Conservation (phyloP, 1,284 basidiomycete genomes). For the Stereum hirsutum region DNA sequence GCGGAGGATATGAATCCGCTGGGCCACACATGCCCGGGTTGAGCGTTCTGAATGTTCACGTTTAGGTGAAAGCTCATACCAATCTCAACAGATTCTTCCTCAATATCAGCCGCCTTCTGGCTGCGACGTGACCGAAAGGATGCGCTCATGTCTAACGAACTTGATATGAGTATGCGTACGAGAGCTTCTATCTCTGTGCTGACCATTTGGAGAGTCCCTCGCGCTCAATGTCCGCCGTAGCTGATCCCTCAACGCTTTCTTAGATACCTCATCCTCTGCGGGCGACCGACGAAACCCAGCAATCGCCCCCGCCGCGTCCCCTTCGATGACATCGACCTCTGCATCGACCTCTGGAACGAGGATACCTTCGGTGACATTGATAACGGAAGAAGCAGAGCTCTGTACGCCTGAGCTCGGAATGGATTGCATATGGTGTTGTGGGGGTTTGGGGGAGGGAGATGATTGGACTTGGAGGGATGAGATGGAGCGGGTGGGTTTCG, state of each 20-base stretch:
- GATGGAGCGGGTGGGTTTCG: not conserved
- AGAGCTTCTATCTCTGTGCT: conserved; percentile 4
- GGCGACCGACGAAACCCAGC: conserved; percentile 29
- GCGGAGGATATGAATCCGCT: conserved; percentile 42
- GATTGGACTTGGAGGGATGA: not conserved
- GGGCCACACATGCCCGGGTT: conserved; percentile 1
- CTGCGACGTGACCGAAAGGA: conserved; percentile 9
- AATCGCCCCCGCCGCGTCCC: conserved; percentile 39
- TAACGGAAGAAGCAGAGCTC: conserved; percentile 60
- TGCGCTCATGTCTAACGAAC: conserved; percentile 8
- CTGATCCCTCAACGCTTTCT: conserved; percentile 59
- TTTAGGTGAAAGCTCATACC: conserved; percentile 13
- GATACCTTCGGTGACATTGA: conserved; percentile 54
- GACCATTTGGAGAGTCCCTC: conserved; percentile 28
- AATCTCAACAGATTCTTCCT: conserved; percentile 18
- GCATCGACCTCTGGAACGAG: conserved; percentile 55
- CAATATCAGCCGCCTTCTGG: conserved; percentile 16
- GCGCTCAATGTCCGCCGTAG: conserved; percentile 55
- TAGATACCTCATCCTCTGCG: conserved; percentile 44
- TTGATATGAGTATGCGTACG: conserved; percentile 2
- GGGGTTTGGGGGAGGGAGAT: not conserved
- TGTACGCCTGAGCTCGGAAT: conserved; percentile 27
- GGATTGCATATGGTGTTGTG: conserved; percentile 5
- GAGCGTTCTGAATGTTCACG: not conserved
- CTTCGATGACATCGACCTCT: conserved; percentile 41